Conservation (phyloP, 306 rosid genomes). For the Cicer arietinum region DNA sequence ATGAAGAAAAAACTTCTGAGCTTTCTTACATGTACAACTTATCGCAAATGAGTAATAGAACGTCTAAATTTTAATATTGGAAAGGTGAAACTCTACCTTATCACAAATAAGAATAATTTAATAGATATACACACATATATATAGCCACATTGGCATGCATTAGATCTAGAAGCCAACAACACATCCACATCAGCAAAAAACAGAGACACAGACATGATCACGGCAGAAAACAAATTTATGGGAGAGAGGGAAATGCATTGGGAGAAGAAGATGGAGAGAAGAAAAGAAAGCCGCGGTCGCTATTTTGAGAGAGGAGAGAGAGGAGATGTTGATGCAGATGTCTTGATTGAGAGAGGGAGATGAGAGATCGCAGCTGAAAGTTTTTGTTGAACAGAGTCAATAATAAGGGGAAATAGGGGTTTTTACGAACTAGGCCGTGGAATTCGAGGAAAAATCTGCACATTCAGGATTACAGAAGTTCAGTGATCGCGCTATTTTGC, state of each 20-base stretch:
- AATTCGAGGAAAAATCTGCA: neutral
- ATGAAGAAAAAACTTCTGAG: neutral
- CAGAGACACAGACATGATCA: neutral
- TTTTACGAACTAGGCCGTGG: neutral
- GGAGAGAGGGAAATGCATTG: neutral
- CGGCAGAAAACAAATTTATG: neutral
- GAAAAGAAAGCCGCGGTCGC: neutral
- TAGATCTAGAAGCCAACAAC: neutral
- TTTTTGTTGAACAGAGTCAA: neutral
- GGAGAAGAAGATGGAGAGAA: neutral
- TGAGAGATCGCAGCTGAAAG: neutral
- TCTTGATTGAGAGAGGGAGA: neutral
- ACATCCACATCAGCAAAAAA: neutral
- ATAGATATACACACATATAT: neutral
- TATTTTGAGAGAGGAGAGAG: neutral
- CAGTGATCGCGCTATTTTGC: neutral
- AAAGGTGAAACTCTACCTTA: neutral
- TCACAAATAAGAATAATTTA: neutral
- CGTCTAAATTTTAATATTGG: conserved; percentile 8
- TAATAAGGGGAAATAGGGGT: neutral
- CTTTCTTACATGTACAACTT: neutral
- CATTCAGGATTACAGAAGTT: neutral
- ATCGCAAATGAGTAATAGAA: neutral
- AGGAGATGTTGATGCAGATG: neutral
- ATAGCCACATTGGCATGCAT: neutral